Evolutionary conservation across 2,329 filamentous ascomycete species (phyloP), one percentile per base, ranked within the genome.

Genomic region (Colletotrichum filicis): DNA sequence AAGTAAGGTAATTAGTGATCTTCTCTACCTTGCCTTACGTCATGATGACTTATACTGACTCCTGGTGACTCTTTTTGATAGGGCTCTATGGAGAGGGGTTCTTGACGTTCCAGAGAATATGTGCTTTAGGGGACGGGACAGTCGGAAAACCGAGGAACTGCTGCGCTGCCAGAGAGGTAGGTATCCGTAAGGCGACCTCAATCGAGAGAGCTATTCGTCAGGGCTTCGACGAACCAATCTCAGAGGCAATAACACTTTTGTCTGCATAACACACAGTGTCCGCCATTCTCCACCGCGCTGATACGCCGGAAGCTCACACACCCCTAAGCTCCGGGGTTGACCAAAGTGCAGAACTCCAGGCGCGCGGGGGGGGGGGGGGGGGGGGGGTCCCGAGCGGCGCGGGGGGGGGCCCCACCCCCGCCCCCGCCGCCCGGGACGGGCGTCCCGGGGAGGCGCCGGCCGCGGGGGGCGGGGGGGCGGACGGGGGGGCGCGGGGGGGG

Each of bases 231-330:
- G 14, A 42, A 7, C 37, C 12, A 42, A 42, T 42, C 37, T 42
- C 37, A 70, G 16, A 42, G 66, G n/a, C 14, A 32, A 32, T 55
- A 26, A 26, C n/a, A 12, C 14, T 26, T 24, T 35, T 37, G 63
- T 28, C 61, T 73, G 46, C 59, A 66, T 56, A 19, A 42, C 32
- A 61, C 61, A 30, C 59, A 60, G 56, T 9, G 42, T 19, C n/a
- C 35, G 49, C 24, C 52, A 19, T 67, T 55, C 60, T 35, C 66
- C 56, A 73, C 56, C 26, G 37, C 56, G 55, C 66, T 70, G 66
- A 73, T 71, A 73, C 66, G 49, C 60, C 56, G 66, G 60, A 57
- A 61, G 67, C 71, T 73, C 66, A 57, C 70, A 30, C 37, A 12
- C 16, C 60, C 37, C 12, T 56, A n/a, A 61, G 35, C 60, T 60